A percentile compares a stretch with the other conserved stretches of the same genome.
Evolutionary conservation across 2,329 filamentous ascomycete genomes (phyloP).

Genomic region (Laburnicola sp.): DNA sequence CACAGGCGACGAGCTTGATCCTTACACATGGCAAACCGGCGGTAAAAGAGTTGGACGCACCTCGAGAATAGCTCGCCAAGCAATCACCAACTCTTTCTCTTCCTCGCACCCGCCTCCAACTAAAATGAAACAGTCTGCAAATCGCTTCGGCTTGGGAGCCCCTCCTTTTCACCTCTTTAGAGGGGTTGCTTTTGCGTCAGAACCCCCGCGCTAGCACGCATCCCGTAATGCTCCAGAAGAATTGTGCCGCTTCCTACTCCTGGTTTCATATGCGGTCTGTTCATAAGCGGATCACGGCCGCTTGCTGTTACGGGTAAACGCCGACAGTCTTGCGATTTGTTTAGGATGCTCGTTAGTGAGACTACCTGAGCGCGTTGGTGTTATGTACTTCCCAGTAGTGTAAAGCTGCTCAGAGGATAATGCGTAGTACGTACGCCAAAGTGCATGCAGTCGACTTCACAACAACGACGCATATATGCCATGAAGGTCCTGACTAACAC

Average conservation of each 20-base stretch:
- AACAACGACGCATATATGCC: too few species aligned
- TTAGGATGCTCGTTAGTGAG: neutral
- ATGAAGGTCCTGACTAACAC: too few species aligned
- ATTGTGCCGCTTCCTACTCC: conserved; percentile 27
- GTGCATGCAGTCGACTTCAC: too few species aligned
- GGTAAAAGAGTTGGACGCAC: conserved; percentile 14
- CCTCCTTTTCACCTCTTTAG: conserved; percentile 14
- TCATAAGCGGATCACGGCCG: conserved; percentile 31
- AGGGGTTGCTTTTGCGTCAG: conserved; percentile 28
- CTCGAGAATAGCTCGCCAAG: conserved; percentile 3
- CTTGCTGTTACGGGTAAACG: conserved; percentile 31
- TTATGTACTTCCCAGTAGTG: too few species aligned
- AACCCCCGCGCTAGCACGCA: conserved; percentile 42
- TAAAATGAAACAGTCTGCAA: neutral
- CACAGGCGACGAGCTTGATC: conserved; percentile 10
- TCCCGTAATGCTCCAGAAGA: conserved; percentile 40
- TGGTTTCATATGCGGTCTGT: conserved; percentile 40
- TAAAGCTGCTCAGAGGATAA: too few species aligned
- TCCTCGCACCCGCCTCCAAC: conserved; percentile 1
- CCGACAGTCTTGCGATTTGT: conserved; percentile 14
- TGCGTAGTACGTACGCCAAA: too few species aligned
- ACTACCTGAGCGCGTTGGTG: neutral
- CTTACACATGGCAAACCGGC: conserved; percentile 16
- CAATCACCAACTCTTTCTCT: conserved; percentile 1
- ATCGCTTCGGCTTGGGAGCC: neutral